Conservation (phyloP, 345 rosid genomes). For the Boechera divaricarpa region DNA sequence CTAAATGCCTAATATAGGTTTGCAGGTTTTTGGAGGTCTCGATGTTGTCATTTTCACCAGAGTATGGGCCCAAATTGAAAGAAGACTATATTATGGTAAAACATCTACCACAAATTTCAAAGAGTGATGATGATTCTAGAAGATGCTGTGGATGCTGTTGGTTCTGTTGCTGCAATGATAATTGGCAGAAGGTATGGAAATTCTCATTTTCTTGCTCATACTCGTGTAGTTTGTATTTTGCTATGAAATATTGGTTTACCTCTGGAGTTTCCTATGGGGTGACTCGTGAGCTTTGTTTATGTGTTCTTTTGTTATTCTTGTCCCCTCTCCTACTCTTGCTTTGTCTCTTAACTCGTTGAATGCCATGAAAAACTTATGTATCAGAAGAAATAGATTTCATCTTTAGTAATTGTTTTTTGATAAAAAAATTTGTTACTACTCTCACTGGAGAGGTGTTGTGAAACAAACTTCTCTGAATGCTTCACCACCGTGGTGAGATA, state of each 20-base stretch:
- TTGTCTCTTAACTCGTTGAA: slow-evolving; percentile 6
- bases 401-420: background rate
- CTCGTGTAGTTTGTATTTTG: slow-evolving; percentile 7
- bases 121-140: slow-evolving; percentile 63
- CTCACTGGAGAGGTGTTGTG: slow-evolving; percentile 9
- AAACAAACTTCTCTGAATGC: slow-evolving; percentile 12
- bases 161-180: slow-evolving; percentile 92
- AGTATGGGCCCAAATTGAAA: slow-evolving; percentile 97
- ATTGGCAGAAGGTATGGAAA: slow-evolving; percentile 92
- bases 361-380: slow-evolving; percentile 7
- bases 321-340: slow-evolving; percentile 10
- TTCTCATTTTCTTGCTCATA: slow-evolving; percentile 31
- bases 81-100: slow-evolving; percentile 93
- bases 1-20: slow-evolving; percentile 62
- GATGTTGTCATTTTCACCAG: slow-evolving; percentile 85
- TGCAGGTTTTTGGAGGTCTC: slow-evolving; percentile 99
- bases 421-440: slow-evolving; percentile 17
- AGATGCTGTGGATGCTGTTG: slow-evolving; percentile 77
- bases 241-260: slow-evolving; percentile 5
- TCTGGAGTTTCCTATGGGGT: slow-evolving; percentile 18
- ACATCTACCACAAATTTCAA: slow-evolving; percentile 79
- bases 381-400: slow-evolving; percentile 14
- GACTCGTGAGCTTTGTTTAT: slow-evolving; percentile 16
- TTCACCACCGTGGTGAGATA: slow-evolving; percentile 11
- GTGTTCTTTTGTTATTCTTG: background rate